Evolutionary conservation across 345 rosid genomes (phyloP).

Genomic region (Laguncularia racemosa): DNA sequence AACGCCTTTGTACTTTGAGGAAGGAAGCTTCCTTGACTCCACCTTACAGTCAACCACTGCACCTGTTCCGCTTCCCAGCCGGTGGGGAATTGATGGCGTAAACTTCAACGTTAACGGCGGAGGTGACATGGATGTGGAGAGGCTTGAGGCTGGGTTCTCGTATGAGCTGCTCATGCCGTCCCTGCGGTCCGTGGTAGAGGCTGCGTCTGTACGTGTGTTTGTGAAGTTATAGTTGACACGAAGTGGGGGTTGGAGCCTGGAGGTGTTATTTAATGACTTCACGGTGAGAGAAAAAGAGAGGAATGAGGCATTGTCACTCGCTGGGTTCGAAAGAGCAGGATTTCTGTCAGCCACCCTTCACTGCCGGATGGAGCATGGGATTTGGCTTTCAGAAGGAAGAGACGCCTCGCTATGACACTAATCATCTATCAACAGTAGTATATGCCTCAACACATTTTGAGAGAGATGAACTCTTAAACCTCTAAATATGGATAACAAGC

Average conservation of each 20-base stretch:
- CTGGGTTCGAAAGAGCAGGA: not conserved
- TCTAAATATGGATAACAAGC: too few species aligned
- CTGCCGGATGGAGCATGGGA: too few species aligned
- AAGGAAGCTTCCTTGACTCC: constrained; percentile 23
- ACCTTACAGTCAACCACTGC: constrained; percentile 12
- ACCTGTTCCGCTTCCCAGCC: constrained; percentile 14
- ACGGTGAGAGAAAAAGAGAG: constrained; percentile 1
- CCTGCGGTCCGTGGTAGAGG: too few species aligned
- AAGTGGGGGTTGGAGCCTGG: constrained; percentile 7
- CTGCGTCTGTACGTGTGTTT: too few species aligned
- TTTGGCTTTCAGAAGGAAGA: too few species aligned
- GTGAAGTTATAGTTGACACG: too few species aligned
- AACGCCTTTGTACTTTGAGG: constrained; percentile 44
- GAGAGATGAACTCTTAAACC: too few species aligned
- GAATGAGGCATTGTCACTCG: too few species aligned
- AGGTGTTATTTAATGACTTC: constrained; percentile 8
- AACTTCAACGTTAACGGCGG: constrained; percentile 3
- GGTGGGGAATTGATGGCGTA: constrained; percentile 23
- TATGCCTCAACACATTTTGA: too few species aligned
- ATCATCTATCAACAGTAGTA: too few species aligned
- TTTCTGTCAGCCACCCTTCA: too few species aligned
- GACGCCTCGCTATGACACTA: too few species aligned
- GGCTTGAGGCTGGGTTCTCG: constrained; percentile 23
- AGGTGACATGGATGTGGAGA: constrained; percentile 17
- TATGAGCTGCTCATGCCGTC: constrained; percentile 20